phyloP scores from a whole-genome alignment of 352 stramenopile species.

The Phytophthora europaea region DNA sequence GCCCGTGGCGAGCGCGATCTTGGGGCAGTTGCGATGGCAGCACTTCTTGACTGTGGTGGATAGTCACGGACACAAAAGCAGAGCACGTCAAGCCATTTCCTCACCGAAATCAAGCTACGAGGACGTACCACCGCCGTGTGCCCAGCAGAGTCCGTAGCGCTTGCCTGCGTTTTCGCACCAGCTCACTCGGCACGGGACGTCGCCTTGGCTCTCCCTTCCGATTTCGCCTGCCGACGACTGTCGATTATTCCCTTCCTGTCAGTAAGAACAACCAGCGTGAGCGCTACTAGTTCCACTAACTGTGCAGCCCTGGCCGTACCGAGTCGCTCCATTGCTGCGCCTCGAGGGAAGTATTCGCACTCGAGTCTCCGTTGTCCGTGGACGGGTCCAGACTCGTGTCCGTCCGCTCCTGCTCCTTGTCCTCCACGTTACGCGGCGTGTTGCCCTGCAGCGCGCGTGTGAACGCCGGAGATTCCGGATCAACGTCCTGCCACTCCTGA shows the following conservation, averaged over 20 bases:
- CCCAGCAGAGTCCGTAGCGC: constrained; percentile 63
- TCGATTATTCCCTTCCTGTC: constrained; percentile 12
- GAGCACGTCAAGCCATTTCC: neutral
- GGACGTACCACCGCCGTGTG: constrained; percentile 52
- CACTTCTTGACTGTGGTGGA: constrained; percentile 52
- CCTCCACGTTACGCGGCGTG: neutral
- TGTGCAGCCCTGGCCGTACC: neutral
- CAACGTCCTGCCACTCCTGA: constrained; percentile 12
- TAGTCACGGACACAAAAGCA: neutral
- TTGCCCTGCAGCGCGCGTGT: neutral
- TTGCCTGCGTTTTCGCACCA: constrained; percentile 58
- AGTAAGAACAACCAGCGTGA: neutral
- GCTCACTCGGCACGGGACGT: constrained; percentile 45
- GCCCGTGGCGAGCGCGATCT: constrained; percentile 32
- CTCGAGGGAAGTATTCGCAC: constrained; percentile 20
- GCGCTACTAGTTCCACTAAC: neutral
- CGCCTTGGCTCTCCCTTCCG: neutral
- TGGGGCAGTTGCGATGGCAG: constrained; percentile 43
- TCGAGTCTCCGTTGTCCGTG: constrained; percentile 16
- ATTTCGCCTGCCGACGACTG: constrained; percentile 2
- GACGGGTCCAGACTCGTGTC: constrained; percentile 14
- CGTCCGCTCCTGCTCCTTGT: constrained; percentile 13
- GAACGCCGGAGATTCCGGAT: constrained; percentile 7
- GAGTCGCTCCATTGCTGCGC: constrained; percentile 26
- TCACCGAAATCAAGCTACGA: neutral